phyloP scores from a whole-genome alignment of 2,329 filamentous ascomycete species.

The Pseudodiploospora longispora region DNA sequence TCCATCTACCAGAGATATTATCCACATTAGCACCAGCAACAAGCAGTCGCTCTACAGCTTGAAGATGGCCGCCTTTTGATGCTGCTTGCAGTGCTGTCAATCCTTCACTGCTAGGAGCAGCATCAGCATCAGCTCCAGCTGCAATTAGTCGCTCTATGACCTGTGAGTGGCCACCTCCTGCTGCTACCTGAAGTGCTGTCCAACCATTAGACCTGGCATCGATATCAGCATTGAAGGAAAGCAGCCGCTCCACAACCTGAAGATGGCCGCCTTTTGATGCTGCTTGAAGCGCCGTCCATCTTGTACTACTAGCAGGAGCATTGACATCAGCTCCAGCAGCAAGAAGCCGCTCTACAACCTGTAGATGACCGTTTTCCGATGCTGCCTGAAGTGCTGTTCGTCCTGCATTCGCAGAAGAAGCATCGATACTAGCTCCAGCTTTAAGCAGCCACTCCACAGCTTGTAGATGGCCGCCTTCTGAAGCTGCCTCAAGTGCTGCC shows the following conservation, averaged over 20 bases:
- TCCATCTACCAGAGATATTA: background rate
- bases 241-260: background rate
- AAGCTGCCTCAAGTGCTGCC: conserved; percentile 5
- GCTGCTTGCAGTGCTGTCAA: background rate
- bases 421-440: conserved; percentile 8
- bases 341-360: background rate
- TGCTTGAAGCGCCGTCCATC: background rate
- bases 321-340: conserved; percentile 1
- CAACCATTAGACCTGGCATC: background rate
- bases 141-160: background rate
- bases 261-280: background rate
- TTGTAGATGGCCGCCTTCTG: conserved; percentile 11
- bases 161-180: background rate
- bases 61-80: background rate
- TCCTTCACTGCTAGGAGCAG: background rate
- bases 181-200: conserved; percentile 4
- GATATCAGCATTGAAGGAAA: background rate
- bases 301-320: background rate
- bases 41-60: background rate
- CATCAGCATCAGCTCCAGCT: background rate
- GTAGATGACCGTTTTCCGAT: background rate
- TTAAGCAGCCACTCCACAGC: conserved; percentile 6
- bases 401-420: background rate
- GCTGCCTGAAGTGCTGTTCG: background rate
- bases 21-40: background rate